Percentiles rank a stretch among this genome's conserved stretches.
These are phyloP conservation scores for Lachancea dasiensis DNA, from an alignment of 805 yeast genomes.

Conservation along the genomic window DNA sequence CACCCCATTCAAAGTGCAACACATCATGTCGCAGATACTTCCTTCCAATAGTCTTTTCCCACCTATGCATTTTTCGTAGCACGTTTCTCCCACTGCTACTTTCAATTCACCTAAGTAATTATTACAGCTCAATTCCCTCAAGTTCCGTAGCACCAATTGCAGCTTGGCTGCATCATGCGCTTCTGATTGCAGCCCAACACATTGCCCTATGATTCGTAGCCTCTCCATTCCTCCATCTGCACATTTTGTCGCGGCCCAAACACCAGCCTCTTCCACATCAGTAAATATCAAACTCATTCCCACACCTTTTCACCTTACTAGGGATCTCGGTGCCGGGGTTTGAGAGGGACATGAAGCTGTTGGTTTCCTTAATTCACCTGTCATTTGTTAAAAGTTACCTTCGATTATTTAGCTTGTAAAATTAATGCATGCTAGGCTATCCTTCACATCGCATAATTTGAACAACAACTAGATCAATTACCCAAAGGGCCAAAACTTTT, in stretches of 20 bases:
- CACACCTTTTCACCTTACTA: not conserved
- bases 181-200: not conserved
- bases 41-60: slow-evolving; percentile 6
- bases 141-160: slow-evolving; percentile 2
- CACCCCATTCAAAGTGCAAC: slow-evolving; percentile 5
- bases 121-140: not conserved
- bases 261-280: slow-evolving; percentile 2
- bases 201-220: slow-evolving; percentile 4
- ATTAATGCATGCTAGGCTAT: not conserved
- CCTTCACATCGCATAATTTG: slow-evolving; percentile 2
- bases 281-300: slow-evolving; percentile 3
- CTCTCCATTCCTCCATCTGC: slow-evolving; percentile 3
- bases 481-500: no score
- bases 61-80: not conserved
- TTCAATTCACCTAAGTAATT: not conserved
- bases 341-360: no score
- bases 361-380: no score
- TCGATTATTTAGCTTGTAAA: not conserved
- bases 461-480: no score
- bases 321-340: no score
- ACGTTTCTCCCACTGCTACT: slow-evolving; percentile 1
- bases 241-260: not conserved
- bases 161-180: slow-evolving; percentile 2
- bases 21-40: slow-evolving; percentile 9
- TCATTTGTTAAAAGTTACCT: no score